Percentiles rank a stretch among this genome's conserved stretches.
phyloP scores from a whole-genome alignment of 805 yeast species.

The Teunomyces funiuensis region DNA sequence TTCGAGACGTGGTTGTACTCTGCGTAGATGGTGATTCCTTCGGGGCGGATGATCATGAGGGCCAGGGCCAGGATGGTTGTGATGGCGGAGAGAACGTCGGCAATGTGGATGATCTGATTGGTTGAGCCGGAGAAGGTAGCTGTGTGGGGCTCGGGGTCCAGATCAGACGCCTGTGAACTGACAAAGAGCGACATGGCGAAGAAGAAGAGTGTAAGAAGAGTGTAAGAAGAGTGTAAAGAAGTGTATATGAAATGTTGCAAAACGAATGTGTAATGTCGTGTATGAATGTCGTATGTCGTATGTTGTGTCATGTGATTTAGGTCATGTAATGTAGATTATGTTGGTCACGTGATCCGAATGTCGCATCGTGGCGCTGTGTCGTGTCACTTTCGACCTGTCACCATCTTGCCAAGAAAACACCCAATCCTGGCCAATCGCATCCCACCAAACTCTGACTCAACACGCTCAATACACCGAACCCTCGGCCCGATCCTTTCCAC shows the following conservation, averaged over 20 bases:
- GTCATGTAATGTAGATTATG: background rate
- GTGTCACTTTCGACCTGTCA: no score
- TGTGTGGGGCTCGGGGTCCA: slow-evolving; percentile 11
- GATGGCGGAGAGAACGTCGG: slow-evolving; percentile 35
- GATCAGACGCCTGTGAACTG: slow-evolving; percentile 5
- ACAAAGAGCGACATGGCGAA: slow-evolving; percentile 2
- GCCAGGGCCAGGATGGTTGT: slow-evolving; percentile 35
- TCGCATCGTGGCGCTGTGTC: background rate
- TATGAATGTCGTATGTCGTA: slow-evolving; percentile 2
- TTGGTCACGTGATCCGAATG: no score
- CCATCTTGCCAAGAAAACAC: no score
- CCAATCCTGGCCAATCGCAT: no score
- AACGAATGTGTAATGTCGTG: background rate
- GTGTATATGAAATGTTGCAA: no score
- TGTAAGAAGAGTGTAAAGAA: background rate
- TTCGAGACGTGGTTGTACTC: slow-evolving; percentile 39
- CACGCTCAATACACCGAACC: no score
- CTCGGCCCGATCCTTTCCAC: no score
- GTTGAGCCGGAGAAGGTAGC: slow-evolving; percentile 36
- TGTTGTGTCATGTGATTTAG: background rate
- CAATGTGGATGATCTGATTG: slow-evolving; percentile 35
- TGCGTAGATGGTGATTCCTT: slow-evolving; percentile 34
- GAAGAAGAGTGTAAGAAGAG: background rate
- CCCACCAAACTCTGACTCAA: no score
- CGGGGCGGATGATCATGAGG: slow-evolving; percentile 29